Conservation (phyloP, 2,329 filamentous ascomycete genomes). For the Paecilomyces niveus region DNA sequence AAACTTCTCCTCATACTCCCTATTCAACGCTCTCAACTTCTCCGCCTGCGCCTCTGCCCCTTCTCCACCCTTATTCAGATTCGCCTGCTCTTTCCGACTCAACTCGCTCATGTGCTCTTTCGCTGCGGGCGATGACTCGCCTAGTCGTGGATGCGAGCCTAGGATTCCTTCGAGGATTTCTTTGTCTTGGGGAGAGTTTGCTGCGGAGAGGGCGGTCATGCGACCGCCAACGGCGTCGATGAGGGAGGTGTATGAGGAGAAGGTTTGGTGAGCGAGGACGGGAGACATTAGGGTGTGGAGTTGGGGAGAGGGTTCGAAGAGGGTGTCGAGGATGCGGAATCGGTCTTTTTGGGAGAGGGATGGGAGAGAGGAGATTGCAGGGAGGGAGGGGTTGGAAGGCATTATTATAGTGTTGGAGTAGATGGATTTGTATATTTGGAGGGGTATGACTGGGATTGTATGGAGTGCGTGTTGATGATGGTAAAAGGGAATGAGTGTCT, state of each 20-base stretch:
- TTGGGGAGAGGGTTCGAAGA: conserved; percentile 75
- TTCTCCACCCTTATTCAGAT: conserved; percentile 58
- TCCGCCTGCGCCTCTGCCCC: conserved; percentile 45
- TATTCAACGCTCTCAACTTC: conserved; percentile 59
- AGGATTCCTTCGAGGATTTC: conserved; percentile 64
- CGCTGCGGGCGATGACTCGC: conserved; percentile 42
- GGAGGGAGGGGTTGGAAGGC: conserved; percentile 40
- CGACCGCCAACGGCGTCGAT: conserved; percentile 59
- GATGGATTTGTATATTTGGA: conserved; percentile 14
- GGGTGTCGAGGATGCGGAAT: conserved; percentile 56
- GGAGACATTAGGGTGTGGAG: conserved; percentile 68
- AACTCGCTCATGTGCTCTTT: conserved; percentile 64
- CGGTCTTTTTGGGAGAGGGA: conserved; percentile 50
- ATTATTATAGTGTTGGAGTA: conserved; percentile 2
- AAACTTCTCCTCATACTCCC: conserved; percentile 71
- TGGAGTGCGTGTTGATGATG: conserved; percentile 2
- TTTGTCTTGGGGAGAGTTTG: conserved; percentile 44
- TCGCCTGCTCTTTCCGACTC: conserved; percentile 74
- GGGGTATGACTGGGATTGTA: conserved; percentile 3
- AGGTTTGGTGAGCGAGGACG: conserved; percentile 53
- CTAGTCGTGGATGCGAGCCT: conserved; percentile 74
- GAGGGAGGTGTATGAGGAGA: conserved; percentile 61
- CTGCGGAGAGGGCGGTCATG: conserved; percentile 54
- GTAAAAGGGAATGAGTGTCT: neutral
- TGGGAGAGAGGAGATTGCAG: conserved; percentile 50